A percentile compares a stretch with the other conserved stretches of the same genome.
Conservation (phyloP, 768 basidiomycete species). For the Leucosporidium scottii region DNA sequence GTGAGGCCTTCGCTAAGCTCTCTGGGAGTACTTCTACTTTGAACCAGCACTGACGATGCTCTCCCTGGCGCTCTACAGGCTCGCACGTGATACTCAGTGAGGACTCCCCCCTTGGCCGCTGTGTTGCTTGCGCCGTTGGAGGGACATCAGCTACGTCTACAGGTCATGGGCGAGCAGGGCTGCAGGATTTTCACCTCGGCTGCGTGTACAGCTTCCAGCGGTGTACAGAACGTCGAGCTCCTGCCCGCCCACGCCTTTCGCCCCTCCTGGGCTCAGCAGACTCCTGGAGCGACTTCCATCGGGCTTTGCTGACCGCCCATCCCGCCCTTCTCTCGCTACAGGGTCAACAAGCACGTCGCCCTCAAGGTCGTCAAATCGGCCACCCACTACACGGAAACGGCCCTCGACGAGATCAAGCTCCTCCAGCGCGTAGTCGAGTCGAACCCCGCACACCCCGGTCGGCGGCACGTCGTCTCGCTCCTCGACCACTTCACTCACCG, state of each 20-base stretch:
- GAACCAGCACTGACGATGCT: neutral
- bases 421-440: constrained; percentile 90
- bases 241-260: neutral
- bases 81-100: constrained; percentile 67
- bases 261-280: neutral
- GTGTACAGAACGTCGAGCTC: no score
- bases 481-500: constrained; percentile 96
- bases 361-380: constrained; percentile 99
- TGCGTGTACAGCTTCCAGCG: no score
- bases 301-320: neutral
- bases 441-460: constrained; percentile 69
- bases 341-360: constrained; percentile 91
- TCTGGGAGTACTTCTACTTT: neutral
- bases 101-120: neutral
- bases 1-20: constrained; percentile 37
- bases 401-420: constrained; percentile 96
- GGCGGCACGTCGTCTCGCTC: constrained; percentile 92
- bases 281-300: neutral
- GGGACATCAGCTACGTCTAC: no score
- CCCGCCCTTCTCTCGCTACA: constrained; percentile 42
- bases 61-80: constrained; percentile 33
- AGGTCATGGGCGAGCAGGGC: no score
- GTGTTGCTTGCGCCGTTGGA: neutral
- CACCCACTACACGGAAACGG: constrained; percentile 92
- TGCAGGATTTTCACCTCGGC: no score